Evolutionary conservation across 352 stramenopile genomes (phyloP).

Genomic region (Phytopythium oedochilum): DNA sequence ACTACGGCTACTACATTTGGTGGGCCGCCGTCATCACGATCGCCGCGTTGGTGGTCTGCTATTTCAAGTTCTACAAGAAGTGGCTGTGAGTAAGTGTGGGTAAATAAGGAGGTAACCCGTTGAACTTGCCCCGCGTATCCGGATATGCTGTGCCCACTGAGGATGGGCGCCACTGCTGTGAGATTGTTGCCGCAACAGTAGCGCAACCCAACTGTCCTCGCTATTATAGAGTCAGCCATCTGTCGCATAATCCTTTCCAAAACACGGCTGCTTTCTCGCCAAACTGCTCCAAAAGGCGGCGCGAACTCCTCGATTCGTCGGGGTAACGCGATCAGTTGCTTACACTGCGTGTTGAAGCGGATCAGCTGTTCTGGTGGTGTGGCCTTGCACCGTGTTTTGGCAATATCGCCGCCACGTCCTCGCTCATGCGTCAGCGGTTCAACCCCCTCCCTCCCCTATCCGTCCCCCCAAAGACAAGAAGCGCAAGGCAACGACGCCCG

Average conservation of each 20-base stretch:
- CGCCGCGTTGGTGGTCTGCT: constrained; percentile 31
- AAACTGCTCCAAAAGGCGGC: neutral
- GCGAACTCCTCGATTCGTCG: neutral
- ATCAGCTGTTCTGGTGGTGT: neutral
- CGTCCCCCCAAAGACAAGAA: neutral
- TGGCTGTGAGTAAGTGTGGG: constrained; percentile 35
- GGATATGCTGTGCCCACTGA: no score
- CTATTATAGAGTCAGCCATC: neutral
- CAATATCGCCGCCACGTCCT: neutral
- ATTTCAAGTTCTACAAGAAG: constrained; percentile 74
- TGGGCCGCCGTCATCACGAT: constrained; percentile 61
- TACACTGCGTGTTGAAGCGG: constrained; percentile 6
- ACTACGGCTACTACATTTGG: constrained; percentile 79
- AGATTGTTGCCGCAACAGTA: no score
- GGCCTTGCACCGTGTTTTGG: constrained; percentile 9
- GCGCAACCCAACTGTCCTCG: neutral
- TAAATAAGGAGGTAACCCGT: no score
- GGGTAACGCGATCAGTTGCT: constrained; percentile 6
- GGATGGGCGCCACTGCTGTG: no score
- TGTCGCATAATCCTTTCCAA: neutral
- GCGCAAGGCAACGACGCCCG: neutral
- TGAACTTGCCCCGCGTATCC: no score
- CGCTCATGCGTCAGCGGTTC: neutral
- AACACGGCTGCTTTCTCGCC: neutral
- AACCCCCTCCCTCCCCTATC: neutral